A percentile compares a stretch with the other conserved stretches of the same genome.
Evolutionary conservation across 177 flowering plant genomes (phyloP).

Genomic region (Vitis hybrid): DNA sequence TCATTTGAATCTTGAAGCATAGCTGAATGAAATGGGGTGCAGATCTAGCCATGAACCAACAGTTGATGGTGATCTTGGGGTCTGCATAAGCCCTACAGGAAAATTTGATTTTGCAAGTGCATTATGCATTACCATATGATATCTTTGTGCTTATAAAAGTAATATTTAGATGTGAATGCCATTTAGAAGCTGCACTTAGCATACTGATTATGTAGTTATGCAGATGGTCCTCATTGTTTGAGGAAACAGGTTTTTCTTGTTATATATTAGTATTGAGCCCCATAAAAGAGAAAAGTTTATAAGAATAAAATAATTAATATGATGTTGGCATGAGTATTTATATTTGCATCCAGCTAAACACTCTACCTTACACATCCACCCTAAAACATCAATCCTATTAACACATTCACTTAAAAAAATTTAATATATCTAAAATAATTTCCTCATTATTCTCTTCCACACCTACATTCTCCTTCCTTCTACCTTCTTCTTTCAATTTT

Average conservation of each 20-base stretch:
- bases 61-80: conserved; percentile 92
- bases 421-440: too few relatives aligned
- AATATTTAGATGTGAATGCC: background rate
- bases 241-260: background rate
- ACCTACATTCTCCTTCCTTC: too few relatives aligned
- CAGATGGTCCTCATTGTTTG: background rate
- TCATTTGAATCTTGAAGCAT: background rate
- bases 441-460: too few relatives aligned
- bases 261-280: background rate
- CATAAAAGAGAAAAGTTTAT: background rate
- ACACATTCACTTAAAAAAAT: too few relatives aligned
- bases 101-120: background rate
- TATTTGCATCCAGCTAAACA: too few relatives aligned
- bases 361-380: too few relatives aligned
- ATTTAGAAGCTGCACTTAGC: background rate
- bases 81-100: conserved; percentile 83
- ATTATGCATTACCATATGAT: too few relatives aligned
- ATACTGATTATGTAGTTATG: background rate
- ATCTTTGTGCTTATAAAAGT: background rate
- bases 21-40: conserved; percentile 21
- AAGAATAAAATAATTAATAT: too few relatives aligned
- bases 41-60: conserved; percentile 99
- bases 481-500: too few relatives aligned
- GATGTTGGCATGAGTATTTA: too few relatives aligned
- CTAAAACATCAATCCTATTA: too few relatives aligned